Conservation (phyloP, 1,139 yeast genomes). For the Hemisphaericaspora xylanilytica region DNA sequence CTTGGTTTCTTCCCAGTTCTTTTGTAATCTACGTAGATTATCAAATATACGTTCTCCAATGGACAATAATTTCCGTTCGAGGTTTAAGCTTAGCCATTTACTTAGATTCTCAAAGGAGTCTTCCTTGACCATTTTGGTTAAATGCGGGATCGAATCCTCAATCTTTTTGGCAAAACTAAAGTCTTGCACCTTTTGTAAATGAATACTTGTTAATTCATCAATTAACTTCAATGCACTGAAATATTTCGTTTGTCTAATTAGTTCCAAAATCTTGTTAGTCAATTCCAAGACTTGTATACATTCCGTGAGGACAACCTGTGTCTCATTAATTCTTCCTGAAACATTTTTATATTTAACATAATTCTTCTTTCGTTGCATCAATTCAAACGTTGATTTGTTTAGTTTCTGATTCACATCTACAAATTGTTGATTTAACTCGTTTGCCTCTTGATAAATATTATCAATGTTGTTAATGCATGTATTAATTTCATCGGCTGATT, state of each 20-base stretch:
- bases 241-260: conserved; percentile 71
- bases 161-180: conserved; percentile 75
- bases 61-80: conserved; percentile 59
- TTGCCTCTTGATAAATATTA: conserved; percentile 53
- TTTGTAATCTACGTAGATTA: conserved; percentile 53
- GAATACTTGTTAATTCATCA: conserved; percentile 67
- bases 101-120: conserved; percentile 74
- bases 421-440: conserved; percentile 52
- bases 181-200: conserved; percentile 66
- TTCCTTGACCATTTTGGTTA: conserved; percentile 71
- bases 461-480: conserved; percentile 56
- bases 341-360: conserved; percentile 58
- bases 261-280: conserved; percentile 81
- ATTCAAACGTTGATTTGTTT: conserved; percentile 60
- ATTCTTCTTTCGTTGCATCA: conserved; percentile 57
- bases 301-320: conserved; percentile 57
- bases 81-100: conserved; percentile 63
- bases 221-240: conserved; percentile 84
- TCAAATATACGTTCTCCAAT: conserved; percentile 61
- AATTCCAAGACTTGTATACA: conserved; percentile 83
- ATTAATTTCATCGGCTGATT: conserved; percentile 58
- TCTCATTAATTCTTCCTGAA: conserved; percentile 59
- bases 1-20: conserved; percentile 50
- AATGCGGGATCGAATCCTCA: conserved; percentile 71
- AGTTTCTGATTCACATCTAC: conserved; percentile 51